Percentiles rank a stretch among this genome's conserved stretches.
Conservation (phyloP, 1,284 basidiomycete species). For the Chalciporus sp. region DNA sequence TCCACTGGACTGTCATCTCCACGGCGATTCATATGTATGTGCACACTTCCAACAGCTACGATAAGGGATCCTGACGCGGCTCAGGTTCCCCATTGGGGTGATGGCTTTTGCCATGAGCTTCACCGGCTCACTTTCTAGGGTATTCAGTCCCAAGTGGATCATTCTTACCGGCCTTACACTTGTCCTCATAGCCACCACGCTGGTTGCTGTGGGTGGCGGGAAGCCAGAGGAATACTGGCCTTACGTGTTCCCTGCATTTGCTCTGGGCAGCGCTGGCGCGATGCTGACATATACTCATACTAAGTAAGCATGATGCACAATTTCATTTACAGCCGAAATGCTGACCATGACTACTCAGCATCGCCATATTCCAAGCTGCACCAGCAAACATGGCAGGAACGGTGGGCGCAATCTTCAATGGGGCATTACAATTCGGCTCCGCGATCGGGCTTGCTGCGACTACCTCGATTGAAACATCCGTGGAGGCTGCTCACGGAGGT, state of each 20-base stretch:
- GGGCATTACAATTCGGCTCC: conserved; percentile 53
- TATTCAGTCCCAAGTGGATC: conserved; percentile 45
- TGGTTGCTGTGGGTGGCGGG: conserved; percentile 45
- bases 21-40: conserved; percentile 37
- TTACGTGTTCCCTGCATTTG: conserved; percentile 51
- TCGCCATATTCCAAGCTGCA: conserved; percentile 51
- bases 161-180: conserved; percentile 44
- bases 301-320: conserved; percentile 34
- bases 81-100: conserved; percentile 47
- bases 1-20: conserved; percentile 37
- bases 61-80: conserved; percentile 6
- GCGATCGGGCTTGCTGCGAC: conserved; percentile 51
- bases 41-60: not conserved
- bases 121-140: conserved; percentile 41
- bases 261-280: conserved; percentile 45
- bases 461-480: conserved; percentile 48
- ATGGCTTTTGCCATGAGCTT: conserved; percentile 40
- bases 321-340: not conserved
- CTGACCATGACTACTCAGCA: conserved; percentile 33
- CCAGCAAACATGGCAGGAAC: conserved; percentile 53
- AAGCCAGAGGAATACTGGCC: conserved; percentile 46
- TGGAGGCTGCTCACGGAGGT: conserved; percentile 39
- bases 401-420: conserved; percentile 58
- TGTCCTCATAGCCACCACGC: conserved; percentile 41
- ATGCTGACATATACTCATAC: conserved; percentile 37